These are phyloP conservation scores for Barbatosphaeria neglecta DNA, from an alignment of 495 filamentous ascomycete species.

Conservation along the genomic window DNA sequence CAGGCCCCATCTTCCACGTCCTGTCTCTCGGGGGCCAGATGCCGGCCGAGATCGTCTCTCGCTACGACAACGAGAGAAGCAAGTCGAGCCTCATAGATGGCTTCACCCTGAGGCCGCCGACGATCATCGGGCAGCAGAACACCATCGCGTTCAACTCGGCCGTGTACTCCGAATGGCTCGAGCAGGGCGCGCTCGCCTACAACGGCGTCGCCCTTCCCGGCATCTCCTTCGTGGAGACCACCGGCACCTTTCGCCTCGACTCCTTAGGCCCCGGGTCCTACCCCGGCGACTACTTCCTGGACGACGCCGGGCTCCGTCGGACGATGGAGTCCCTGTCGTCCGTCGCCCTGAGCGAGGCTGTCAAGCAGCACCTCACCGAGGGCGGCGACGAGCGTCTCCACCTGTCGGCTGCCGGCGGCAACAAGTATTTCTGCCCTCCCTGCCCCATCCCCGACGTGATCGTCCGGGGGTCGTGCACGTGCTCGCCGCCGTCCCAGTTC, in stretches of 20 bases:
- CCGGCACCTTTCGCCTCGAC: neutral
- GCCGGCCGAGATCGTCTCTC: neutral
- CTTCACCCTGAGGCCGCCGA: neutral
- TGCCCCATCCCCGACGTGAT: neutral
- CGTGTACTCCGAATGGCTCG: neutral
- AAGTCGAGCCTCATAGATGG: neutral
- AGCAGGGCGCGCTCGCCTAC: neutral
- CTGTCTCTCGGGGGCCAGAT: neutral
- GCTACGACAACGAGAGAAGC: neutral
- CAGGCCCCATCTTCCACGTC: slow-evolving; percentile 1
- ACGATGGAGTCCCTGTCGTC: neutral
- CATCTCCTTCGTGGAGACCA: neutral
- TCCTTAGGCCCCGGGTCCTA: neutral
- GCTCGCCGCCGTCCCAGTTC: neutral
- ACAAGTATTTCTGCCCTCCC: neutral
- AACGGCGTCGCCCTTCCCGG: neutral
- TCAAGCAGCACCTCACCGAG: neutral
- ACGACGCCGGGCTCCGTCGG: neutral
- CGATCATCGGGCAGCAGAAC: neutral
- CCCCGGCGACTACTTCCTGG: neutral
- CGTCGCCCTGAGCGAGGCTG: neutral
- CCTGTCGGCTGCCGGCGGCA: neutral
- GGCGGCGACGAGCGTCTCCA: neutral
- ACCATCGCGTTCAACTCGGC: neutral
- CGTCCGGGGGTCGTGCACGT: neutral